These are phyloP conservation scores for Aspergillus cejpii DNA, from an alignment of 2,329 filamentous ascomycete species.

Conservation along the genomic window DNA sequence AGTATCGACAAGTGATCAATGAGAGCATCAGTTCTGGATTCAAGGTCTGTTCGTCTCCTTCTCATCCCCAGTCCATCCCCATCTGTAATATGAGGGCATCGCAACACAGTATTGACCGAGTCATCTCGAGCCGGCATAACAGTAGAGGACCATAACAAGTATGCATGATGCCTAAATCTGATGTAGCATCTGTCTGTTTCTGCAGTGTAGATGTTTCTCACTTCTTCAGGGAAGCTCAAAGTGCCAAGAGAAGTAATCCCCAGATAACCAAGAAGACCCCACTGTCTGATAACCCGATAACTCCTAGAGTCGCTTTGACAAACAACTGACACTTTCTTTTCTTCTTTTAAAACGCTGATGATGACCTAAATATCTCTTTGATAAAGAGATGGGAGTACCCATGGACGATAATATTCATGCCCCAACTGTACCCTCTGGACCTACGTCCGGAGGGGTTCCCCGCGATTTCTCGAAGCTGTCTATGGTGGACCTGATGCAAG, in stretches of 20 bases:
- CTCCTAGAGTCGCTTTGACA: too few relatives aligned
- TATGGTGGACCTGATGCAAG: slow-evolving; percentile 70
- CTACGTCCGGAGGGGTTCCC: slow-evolving; percentile 52
- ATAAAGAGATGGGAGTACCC: slow-evolving; percentile 45
- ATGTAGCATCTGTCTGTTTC: too few relatives aligned
- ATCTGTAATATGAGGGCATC: too few relatives aligned
- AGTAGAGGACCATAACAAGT: too few relatives aligned
- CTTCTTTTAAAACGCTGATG: background rate
- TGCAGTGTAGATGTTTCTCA: background rate
- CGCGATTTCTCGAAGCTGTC: slow-evolving; percentile 63
- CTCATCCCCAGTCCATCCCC: too few relatives aligned
- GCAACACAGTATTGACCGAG: too few relatives aligned
- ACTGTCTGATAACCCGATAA: background rate
- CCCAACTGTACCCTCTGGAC: slow-evolving; percentile 70
- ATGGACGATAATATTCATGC: slow-evolving; percentile 62
- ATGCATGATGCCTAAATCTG: too few relatives aligned
- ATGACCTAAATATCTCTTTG: slow-evolving; percentile 3
- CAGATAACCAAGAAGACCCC: background rate
- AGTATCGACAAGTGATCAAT: too few relatives aligned
- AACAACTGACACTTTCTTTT: background rate
- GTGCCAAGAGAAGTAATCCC: background rate
- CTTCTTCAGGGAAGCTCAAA: slow-evolving; percentile 2
- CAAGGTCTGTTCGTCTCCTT: too few relatives aligned
- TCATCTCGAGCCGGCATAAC: too few relatives aligned
- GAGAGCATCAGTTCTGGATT: too few relatives aligned